Conservation (phyloP, 257 asterid species). For the Fraxinus quadrangulata region DNA sequence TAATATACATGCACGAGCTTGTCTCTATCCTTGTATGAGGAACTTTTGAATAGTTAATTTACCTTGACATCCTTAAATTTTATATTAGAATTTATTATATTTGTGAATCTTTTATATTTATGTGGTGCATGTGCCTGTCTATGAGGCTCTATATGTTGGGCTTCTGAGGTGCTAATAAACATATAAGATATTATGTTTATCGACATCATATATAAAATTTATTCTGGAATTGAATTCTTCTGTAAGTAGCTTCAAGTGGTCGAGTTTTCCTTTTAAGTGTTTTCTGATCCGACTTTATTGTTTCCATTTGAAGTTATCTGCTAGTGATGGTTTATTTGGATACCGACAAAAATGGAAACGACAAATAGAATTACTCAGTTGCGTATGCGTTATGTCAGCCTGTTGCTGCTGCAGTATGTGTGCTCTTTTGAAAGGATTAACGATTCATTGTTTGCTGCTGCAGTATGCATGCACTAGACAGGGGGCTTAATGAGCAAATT, state of each 20-base stretch:
- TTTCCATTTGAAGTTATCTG: neutral
- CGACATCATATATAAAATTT: neutral
- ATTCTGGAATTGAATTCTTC: neutral
- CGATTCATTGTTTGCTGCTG: neutral
- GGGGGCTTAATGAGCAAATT: too few relatives aligned
- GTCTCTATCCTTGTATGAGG: too few relatives aligned
- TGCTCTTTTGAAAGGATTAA: neutral
- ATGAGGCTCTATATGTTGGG: neutral
- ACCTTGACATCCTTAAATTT: neutral
- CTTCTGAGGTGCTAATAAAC: neutral
- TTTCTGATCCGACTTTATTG: neutral
- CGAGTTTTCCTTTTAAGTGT: neutral
- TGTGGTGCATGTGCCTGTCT: constrained; percentile 6
- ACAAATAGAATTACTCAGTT: neutral
- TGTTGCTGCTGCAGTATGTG: neutral
- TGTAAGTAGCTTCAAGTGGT: neutral
- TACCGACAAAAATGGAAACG: neutral
- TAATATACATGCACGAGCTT: constrained; percentile 11
- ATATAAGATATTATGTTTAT: neutral
- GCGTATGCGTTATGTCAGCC: neutral
- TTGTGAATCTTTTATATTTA: neutral
- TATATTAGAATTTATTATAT: too few relatives aligned
- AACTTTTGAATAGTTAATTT: neutral
- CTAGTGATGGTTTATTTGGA: too few relatives aligned
- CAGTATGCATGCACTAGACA: too few relatives aligned